phyloP scores from a whole-genome alignment of 2,329 filamentous ascomycete genomes.

The Penicillium aurantiogriseum region DNA sequence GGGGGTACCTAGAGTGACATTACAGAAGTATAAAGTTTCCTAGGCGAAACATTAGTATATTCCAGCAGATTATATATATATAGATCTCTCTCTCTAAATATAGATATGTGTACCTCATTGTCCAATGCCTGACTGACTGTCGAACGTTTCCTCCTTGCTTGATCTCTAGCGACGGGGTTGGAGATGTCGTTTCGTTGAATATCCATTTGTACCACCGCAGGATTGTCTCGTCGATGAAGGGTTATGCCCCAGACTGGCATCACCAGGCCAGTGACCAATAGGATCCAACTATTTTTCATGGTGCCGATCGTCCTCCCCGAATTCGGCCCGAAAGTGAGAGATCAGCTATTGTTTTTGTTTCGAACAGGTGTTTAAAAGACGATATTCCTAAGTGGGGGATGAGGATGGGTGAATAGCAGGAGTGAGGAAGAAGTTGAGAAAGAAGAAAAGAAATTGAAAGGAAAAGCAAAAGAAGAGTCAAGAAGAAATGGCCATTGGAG shows the following conservation, averaged over 20 bases:
- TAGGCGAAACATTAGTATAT: conserved; percentile 15
- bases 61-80: not conserved
- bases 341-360: not conserved
- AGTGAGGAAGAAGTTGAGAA: not conserved
- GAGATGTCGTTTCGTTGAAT: conserved; percentile 50
- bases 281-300: conserved; percentile 25
- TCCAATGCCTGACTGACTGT: conserved; percentile 50
- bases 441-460: not conserved
- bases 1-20: conserved; percentile 58
- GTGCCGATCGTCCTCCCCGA: not conserved
- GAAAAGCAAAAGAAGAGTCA: not conserved
- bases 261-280: conserved; percentile 15
- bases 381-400: not conserved
- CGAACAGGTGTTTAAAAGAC: not conserved
- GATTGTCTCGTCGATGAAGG: conserved; percentile 36
- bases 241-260: conserved; percentile 24
- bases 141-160: conserved; percentile 42
- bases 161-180: conserved; percentile 50
- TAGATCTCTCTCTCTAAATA: not conserved
- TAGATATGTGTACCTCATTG: conserved; percentile 48
- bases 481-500: not conserved
- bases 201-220: conserved; percentile 50
- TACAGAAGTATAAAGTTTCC: conserved; percentile 59
- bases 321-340: conserved; percentile 3
- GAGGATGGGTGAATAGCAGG: too few species aligned